Conservation (phyloP, 129 eudicot genomes). For the Flaveria linearis region DNA sequence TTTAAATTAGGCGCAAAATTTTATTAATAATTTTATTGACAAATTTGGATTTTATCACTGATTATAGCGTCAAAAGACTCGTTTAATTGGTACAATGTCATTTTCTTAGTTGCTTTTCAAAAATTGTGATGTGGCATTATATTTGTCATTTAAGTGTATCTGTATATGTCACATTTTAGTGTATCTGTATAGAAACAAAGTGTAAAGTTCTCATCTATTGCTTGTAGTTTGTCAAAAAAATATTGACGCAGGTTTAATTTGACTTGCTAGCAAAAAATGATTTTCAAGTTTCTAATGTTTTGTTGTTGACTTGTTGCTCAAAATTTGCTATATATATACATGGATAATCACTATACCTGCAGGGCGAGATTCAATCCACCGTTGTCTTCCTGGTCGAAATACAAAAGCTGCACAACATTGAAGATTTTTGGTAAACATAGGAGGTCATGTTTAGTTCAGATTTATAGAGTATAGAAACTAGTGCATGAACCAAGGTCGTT, state of each 20-base stretch:
- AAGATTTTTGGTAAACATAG: slow-evolving; percentile 21
- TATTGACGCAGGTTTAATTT: too few species aligned
- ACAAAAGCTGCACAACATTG: slow-evolving; percentile 70
- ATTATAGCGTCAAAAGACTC: background rate
- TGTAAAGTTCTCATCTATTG: background rate
- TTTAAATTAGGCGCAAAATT: background rate
- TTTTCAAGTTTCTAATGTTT: too few species aligned
- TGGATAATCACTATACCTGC: slow-evolving; percentile 51
- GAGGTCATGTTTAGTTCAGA: background rate
- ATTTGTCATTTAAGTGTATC: background rate
- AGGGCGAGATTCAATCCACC: slow-evolving; percentile 84
- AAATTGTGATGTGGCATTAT: background rate
- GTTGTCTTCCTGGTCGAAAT: slow-evolving; percentile 84
- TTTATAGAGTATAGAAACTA: background rate
- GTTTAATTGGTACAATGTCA: background rate
- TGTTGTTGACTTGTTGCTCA: background rate
- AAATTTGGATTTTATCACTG: background rate
- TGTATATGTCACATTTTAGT: background rate
- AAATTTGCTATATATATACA: background rate
- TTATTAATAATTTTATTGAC: background rate
- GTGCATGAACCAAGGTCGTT: too few species aligned
- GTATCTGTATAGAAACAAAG: background rate
- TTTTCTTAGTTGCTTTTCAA: background rate
- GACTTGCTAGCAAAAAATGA: too few species aligned
- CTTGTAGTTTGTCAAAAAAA: background rate